Evolutionary conservation across 129 eudicot genomes (phyloP).

Genomic region (Logfia minima): DNA sequence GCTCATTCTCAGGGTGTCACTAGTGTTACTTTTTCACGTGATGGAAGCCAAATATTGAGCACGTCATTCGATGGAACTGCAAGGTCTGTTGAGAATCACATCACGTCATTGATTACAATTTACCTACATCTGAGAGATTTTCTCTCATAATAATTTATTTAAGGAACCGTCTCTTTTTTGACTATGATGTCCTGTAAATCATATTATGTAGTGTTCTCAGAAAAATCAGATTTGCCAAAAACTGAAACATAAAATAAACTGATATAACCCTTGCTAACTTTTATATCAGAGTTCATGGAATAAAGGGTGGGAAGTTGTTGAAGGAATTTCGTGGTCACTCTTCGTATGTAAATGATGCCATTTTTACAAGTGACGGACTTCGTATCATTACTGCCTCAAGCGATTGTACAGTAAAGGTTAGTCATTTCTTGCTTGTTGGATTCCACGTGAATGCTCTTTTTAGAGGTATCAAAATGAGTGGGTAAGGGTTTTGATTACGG

Average conservation of each 20-base stretch:
- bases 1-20: constrained; percentile 97
- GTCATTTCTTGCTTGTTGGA: constrained; percentile 16
- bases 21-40: constrained; percentile 84
- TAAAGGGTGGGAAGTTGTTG: constrained; percentile 84
- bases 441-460: constrained; percentile 23
- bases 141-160: too few species aligned
- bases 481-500: background rate
- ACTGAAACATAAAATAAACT: background rate
- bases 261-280: constrained; percentile 4
- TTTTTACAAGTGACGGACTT: constrained; percentile 79
- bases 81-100: constrained; percentile 43
- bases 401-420: constrained; percentile 94
- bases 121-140: too few species aligned
- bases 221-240: background rate
- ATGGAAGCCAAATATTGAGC: constrained; percentile 91
- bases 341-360: constrained; percentile 94
- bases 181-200: background rate
- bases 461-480: background rate
- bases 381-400: constrained; percentile 94
- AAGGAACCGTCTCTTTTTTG: too few species aligned
- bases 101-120: background rate
- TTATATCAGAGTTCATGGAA: constrained; percentile 69
- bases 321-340: constrained; percentile 98
- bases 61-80: constrained; percentile 95
- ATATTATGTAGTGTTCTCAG: background rate